Base-by-base conservation (phyloP, 169 alveolate genomes). In the Plasmodium gallinaceum region DNA sequence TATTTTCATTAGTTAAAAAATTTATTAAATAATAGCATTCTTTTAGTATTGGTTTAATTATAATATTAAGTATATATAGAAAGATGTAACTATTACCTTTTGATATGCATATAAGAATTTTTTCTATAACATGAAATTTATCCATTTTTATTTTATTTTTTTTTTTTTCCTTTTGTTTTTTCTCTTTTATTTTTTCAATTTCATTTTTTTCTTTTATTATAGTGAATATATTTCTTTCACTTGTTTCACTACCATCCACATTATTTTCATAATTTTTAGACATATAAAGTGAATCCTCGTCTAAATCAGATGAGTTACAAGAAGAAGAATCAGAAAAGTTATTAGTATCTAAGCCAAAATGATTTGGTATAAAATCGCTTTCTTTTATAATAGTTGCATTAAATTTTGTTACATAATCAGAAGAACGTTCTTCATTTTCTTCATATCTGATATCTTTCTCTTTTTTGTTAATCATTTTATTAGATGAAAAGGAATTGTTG, bases 141-240 rank as follows among this genome's bases (percentile, higher is more conserved):
- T 42, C 65, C 42, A 76, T 10, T 37, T 65, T 76, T 76, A 76
- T 76, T 76, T 64, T 76, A 43, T 76, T 76, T 10, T 39, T 32
- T 20, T 76, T 76, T 7, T 26, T 76, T 26, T 65, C 45, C 7
- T 58, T 76, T 22, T 76, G 66, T 7, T 76, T 76, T 20, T 46
- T 46, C 16, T 76, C 89, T 39, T 76, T 76, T 32, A 76, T 64
- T 65, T 76, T 46, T 0, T 76, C 89, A 68, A 76, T 76, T 22
- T 62, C 78, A 14, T 76, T 65, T n/a, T 76, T 76, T 39, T 76
- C 89, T 58, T 58, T 62, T 22, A 76, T 64, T n/a, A 76, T 76
- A 2, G 89, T 7, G 12, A 76, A 45, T 7, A 76, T 64, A 24
- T 76, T 65, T 57, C 43, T 62, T 9, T 48, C 71, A n/a, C 70